Percentiles rank a stretch among this genome's conserved stretches.
phyloP scores from a whole-genome alignment of 768 basidiomycete species.

The Tulasnella sp. region DNA sequence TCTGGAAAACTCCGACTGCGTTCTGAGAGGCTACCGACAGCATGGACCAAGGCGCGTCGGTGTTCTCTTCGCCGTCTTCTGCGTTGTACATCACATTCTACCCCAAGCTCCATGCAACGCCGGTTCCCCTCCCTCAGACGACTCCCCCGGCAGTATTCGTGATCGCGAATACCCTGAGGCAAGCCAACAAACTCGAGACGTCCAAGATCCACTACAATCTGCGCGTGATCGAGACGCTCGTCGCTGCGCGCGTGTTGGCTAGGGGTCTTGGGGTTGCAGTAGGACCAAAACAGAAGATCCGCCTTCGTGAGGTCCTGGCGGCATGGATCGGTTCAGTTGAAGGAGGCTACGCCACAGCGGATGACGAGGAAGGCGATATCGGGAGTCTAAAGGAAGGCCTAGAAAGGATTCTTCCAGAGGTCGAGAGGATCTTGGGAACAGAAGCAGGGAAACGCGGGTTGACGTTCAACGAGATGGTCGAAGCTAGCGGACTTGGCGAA shows the following conservation, averaged over 20 bases:
- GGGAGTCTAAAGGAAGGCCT: slow-evolving; percentile 38
- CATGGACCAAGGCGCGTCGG: slow-evolving; percentile 86
- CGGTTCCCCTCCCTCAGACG: slow-evolving; percentile 46
- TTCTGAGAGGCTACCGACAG: slow-evolving; percentile 26
- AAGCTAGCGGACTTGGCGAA: slow-evolving; percentile 43
- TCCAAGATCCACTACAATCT: slow-evolving; percentile 76
- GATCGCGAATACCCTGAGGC: slow-evolving; percentile 71
- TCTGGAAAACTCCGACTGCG: neutral
- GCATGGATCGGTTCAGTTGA: slow-evolving; percentile 43
- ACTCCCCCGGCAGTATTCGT: slow-evolving; percentile 45
- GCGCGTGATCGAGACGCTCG: slow-evolving; percentile 82
- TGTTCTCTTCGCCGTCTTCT: slow-evolving; percentile 56
- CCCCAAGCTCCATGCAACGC: slow-evolving; percentile 53
- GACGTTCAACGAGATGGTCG: slow-evolving; percentile 63
- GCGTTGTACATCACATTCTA: slow-evolving; percentile 75
- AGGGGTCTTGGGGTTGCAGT: slow-evolving; percentile 39
- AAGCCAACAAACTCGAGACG: slow-evolving; percentile 64
- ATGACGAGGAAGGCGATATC: slow-evolving; percentile 29
- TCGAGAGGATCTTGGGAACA: slow-evolving; percentile 35
- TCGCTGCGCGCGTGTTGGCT: slow-evolving; percentile 62
- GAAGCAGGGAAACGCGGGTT: slow-evolving; percentile 44
- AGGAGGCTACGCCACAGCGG: slow-evolving; percentile 30
- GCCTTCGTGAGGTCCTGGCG: slow-evolving; percentile 54
- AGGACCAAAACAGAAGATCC: slow-evolving; percentile 40
- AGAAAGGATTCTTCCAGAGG: slow-evolving; percentile 34